Conservation (phyloP, 345 rosid species). For the Raphanus raphanistrum region DNA sequence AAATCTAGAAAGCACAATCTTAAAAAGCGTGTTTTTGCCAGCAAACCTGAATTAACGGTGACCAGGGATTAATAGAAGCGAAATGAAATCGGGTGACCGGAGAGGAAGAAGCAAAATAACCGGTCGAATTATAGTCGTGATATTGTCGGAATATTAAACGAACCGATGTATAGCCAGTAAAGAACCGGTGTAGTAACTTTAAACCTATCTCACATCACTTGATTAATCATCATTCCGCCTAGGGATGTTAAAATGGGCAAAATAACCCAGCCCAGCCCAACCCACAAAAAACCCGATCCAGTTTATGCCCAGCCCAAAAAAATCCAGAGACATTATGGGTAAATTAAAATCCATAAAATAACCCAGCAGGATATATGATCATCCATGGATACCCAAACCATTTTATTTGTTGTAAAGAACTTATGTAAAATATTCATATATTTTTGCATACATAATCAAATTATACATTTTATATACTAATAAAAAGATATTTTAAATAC, state of each 20-base stretch:
- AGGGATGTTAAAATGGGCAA: too few species aligned
- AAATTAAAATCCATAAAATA: not conserved
- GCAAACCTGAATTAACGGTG: not conserved
- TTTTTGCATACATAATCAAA: not conserved
- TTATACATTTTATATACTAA: not conserved
- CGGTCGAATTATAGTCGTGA: not conserved
- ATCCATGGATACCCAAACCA: not conserved
- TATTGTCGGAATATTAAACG: not conserved
- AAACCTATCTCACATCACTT: too few species aligned
- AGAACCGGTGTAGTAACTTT: too few species aligned
- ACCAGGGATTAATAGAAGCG: not conserved
- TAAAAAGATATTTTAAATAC: not conserved
- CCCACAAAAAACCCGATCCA: too few species aligned
- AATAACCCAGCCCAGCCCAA: too few species aligned
- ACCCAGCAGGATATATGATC: not conserved
- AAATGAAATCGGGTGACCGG: not conserved
- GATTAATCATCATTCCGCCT: too few species aligned
- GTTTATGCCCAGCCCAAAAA: not conserved
- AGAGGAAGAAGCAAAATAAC: not conserved
- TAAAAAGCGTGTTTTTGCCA: not conserved
- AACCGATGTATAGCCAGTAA: too few species aligned
- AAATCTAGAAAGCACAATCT: not conserved
- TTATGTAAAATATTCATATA: too few species aligned
- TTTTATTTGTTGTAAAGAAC: not conserved
- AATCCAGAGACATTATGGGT: too few species aligned